phyloP scores from a whole-genome alignment of 352 stramenopile genomes.

The Peronospora tabacina region DNA sequence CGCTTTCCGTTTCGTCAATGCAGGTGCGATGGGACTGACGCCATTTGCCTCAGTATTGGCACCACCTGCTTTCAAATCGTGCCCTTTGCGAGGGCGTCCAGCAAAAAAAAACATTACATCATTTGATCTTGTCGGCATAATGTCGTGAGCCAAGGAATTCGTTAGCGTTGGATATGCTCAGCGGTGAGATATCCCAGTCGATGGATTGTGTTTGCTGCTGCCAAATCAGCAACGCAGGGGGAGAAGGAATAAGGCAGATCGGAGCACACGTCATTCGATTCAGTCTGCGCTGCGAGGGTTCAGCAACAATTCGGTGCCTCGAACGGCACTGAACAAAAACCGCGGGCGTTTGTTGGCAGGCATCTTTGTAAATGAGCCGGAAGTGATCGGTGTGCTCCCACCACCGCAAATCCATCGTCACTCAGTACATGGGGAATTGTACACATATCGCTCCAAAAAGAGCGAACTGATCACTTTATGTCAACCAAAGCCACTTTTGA shows the following conservation, averaged over 20 bases:
- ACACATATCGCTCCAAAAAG: background rate
- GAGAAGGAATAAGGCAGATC: slow-evolving; percentile 8
- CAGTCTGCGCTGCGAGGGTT: slow-evolving; percentile 24
- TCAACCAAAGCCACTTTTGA: slow-evolving; percentile 17
- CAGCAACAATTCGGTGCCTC: slow-evolving; percentile 36
- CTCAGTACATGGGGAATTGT: background rate
- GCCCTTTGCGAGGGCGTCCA: too few species aligned
- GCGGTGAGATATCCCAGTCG: background rate
- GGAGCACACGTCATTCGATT: slow-evolving; percentile 25
- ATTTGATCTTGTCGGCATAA: too few species aligned
- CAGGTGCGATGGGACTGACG: too few species aligned
- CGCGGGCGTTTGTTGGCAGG: slow-evolving; percentile 2
- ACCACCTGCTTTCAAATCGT: too few species aligned
- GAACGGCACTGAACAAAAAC: slow-evolving; percentile 29
- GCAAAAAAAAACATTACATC: too few species aligned
- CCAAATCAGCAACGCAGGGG: slow-evolving; percentile 28
- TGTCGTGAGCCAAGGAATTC: too few species aligned
- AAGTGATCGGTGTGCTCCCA: slow-evolving; percentile 11
- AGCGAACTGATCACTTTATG: slow-evolving; percentile 17
- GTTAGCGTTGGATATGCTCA: too few species aligned
- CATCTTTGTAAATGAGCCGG: slow-evolving; percentile 27
- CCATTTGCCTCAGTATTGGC: too few species aligned
- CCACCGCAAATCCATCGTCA: background rate
- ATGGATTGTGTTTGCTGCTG: background rate
- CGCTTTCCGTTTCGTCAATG: too few species aligned